phyloP scores from a whole-genome alignment of 1,284 basidiomycete species.

The Leccinum colubrinum region DNA sequence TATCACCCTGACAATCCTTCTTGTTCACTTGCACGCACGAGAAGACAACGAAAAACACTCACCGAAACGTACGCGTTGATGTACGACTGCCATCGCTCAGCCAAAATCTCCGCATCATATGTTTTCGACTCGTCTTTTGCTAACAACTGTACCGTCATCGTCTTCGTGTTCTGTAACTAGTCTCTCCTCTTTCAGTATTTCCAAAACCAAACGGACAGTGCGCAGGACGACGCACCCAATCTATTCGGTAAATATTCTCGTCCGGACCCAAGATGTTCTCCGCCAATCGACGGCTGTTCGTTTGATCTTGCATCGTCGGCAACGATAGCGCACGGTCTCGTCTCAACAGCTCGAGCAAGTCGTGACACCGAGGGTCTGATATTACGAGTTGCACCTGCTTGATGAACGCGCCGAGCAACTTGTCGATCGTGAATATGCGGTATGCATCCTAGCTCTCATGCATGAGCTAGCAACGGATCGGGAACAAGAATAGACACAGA shows the following conservation, averaged over 20 bases:
- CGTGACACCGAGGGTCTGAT: slow-evolving; percentile 80
- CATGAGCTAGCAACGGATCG: not conserved
- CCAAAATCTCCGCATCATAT: slow-evolving; percentile 82
- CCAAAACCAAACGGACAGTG: not conserved
- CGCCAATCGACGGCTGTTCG: slow-evolving; percentile 79
- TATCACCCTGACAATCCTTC: slow-evolving; percentile 42
- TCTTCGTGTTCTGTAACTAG: slow-evolving; percentile 69
- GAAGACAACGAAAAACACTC: slow-evolving; percentile 27
- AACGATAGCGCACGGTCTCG: slow-evolving; percentile 65
- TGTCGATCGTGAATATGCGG: slow-evolving; percentile 92
- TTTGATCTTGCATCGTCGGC: slow-evolving; percentile 80
- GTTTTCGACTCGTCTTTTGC: slow-evolving; percentile 87
- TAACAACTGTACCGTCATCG: slow-evolving; percentile 82
- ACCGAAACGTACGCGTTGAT: slow-evolving; percentile 87
- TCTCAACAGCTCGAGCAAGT: slow-evolving; percentile 79
- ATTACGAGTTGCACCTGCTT: slow-evolving; percentile 86
- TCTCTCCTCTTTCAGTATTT: slow-evolving; percentile 8
- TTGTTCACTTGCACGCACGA: not conserved
- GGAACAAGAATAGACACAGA: slow-evolving; percentile 20
- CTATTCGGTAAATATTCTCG: slow-evolving; percentile 90
- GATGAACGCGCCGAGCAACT: slow-evolving; percentile 83
- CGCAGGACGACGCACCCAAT: slow-evolving; percentile 66
- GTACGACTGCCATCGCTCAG: slow-evolving; percentile 87
- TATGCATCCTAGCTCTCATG: slow-evolving; percentile 56
- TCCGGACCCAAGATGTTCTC: slow-evolving; percentile 85